Base-by-base conservation (phyloP, 345 rosid species). In the Sisymbrium altissimum region DNA sequence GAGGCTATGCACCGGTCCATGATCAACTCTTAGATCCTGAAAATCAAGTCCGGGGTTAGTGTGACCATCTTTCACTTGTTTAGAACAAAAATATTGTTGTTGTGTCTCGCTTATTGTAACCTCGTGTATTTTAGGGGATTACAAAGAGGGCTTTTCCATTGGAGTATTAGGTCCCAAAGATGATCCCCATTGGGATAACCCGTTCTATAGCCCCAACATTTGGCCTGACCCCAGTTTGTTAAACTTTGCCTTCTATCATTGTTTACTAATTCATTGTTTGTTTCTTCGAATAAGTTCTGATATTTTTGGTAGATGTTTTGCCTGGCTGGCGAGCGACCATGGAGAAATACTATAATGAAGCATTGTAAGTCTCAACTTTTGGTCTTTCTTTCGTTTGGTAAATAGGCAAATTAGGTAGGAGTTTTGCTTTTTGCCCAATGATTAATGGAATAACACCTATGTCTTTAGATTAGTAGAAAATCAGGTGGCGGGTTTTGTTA, bases 101-200 rank as follows among this genome's bases (percentile, higher is more conserved):
- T 30, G 6, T 4, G 33, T 30, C 6, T 29, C 32, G 1, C 33
- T 62, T 72, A 43, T 11, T 17, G 7, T 38, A 7, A 54, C 4
- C 2, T 12, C 0, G 14, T 50, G 36, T 12, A 7, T 74, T 64
- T 72, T 76, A 88, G 98, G 98, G 52, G 98, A 89, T 71, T 84
- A 88, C 78, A 89, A 92, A 78, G 96, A 92, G 68, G 88, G 92
- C n/a, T 92, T 80, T 71, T 84, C 84, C 64, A 88, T 86, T 18
- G 89, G 98, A 3, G 82, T 82, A 36, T 87, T 88, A 77, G 81
- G 84, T 9, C 80, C 86, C 11, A 83, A 82, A 74, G 84, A 78
- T 73, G 86, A 84, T 54, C 75, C 79, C 11, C 83, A 84, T 14
- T 73, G 81, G 0, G 83, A 89, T 9, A 86, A 84, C 70, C 89